phyloP scores from a whole-genome alignment of 768 basidiomycete genomes.

The Russula lepida region DNA sequence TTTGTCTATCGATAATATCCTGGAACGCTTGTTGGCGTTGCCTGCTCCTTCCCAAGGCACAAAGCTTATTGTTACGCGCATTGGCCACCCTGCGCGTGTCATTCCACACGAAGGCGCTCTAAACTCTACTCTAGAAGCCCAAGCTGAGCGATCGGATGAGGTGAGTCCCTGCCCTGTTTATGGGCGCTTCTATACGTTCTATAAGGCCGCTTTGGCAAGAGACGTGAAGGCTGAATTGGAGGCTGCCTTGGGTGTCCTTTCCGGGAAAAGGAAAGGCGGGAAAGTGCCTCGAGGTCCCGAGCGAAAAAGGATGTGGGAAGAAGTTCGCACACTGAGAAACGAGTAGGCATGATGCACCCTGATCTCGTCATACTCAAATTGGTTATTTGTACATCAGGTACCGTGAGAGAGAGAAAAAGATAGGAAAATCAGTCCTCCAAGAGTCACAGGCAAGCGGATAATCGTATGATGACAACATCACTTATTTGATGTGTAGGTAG shows the following conservation, averaged over 20 bases:
- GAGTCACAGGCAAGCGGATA: conserved; percentile 55
- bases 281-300: conserved; percentile 64
- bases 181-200: not conserved
- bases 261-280: conserved; percentile 66
- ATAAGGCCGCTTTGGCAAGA: conserved; percentile 67
- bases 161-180: conserved; percentile 25
- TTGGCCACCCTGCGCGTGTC: conserved; percentile 93
- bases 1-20: conserved; percentile 90
- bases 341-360: conserved; percentile 47
- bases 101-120: conserved; percentile 62
- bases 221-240: conserved; percentile 89
- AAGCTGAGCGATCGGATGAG: conserved; percentile 68
- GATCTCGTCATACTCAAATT: not conserved
- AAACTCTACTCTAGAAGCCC: conserved; percentile 62
- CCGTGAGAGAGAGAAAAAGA: conserved; percentile 77
- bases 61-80: conserved; percentile 63
- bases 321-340: conserved; percentile 78
- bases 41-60: conserved; percentile 42
- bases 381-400: conserved; percentile 43
- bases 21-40: conserved; percentile 70
- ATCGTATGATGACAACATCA: not conserved
- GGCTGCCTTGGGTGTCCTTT: conserved; percentile 50
- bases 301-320: conserved; percentile 79
- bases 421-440: conserved; percentile 71
- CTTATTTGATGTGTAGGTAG: conserved; percentile 44